Base-by-base conservation (phyloP, 306 rosid species). In the Lablab purpureus region DNA sequence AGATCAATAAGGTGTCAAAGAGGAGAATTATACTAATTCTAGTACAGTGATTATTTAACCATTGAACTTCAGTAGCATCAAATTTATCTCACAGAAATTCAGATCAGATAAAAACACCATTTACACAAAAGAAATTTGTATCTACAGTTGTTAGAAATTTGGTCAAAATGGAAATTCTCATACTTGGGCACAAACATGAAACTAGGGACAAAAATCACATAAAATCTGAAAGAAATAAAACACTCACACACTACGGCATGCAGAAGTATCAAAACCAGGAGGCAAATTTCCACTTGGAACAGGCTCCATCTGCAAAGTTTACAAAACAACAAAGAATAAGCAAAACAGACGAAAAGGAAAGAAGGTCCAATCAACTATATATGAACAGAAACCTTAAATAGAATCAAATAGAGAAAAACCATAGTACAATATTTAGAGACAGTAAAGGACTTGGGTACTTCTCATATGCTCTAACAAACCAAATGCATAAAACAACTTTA, bases 161-260 rank as follows among this genome's bases (percentile, higher is more conserved):
- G 18, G 67, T 40, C 60, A 23, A 50, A 78, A 63, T 47, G 6
- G 45, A 56, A 75, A 65, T 10, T 6, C 6, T 14, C 36, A 46
- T 18, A 46, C 45, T 64, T 27, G 40, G 51, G 56, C 49, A 77
- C 27, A 22, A 37, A 60, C 14, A 50, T 5, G 12, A 77, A 82
- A 67, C 41, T 50, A 51, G 21, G 78, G 55, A 60, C 30, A 67
- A 58, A 43, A 60, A 74, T 17, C 4, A 30, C 22, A 11, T 64
- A 71, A 84, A 79, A 71, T 21, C 10, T 3, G 58, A 49, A 80
- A 76, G 58, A 64, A 82, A 71, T 58, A 23, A 6, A 81, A 32
- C 83, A 88, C 91, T 85, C 77, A 88, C 91, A 88, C 88, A 34
- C 89, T 88, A 55, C 89, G 83, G 78, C 91, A 88, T 62, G 91